phyloP scores from a whole-genome alignment of 2,329 filamentous ascomycete species.

The Phoma sp. region DNA sequence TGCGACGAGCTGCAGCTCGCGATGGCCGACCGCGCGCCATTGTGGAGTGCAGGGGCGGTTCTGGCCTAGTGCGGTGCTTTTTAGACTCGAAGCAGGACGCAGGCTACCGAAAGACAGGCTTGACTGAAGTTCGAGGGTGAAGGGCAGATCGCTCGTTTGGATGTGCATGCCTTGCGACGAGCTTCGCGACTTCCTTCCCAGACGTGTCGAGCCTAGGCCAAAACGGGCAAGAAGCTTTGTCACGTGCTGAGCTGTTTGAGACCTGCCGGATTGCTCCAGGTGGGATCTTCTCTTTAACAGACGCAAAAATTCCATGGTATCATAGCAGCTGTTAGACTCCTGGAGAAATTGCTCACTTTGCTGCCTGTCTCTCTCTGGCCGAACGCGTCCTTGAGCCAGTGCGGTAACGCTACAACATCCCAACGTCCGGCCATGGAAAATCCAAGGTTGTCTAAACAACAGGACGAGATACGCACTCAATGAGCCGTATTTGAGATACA shows the following conservation, averaged over 20 bases:
- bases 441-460: too few relatives aligned
- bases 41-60: slow-evolving; percentile 4
- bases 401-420: too few relatives aligned
- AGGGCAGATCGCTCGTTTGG: not conserved
- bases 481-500: too few relatives aligned
- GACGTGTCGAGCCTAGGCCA: slow-evolving; percentile 17
- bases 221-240: not conserved
- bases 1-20: slow-evolving; percentile 50
- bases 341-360: too few relatives aligned
- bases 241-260: slow-evolving; percentile 10
- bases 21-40: slow-evolving; percentile 50
- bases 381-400: too few relatives aligned
- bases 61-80: not conserved
- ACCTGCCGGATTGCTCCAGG: not conserved
- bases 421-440: too few relatives aligned
- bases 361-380: too few relatives aligned
- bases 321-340: too few relatives aligned
- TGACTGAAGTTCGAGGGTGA: not conserved
- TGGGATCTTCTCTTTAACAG: not conserved
- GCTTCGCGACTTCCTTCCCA: slow-evolving; percentile 23
- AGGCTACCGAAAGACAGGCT: not conserved
- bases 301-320: too few relatives aligned
- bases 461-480: too few relatives aligned
- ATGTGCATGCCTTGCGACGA: slow-evolving; percentile 10
- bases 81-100: not conserved